A percentile compares a stretch with the other conserved stretches of the same genome.
phyloP scores from a whole-genome alignment of 306 rosid species.

The Prunus dulcis region DNA sequence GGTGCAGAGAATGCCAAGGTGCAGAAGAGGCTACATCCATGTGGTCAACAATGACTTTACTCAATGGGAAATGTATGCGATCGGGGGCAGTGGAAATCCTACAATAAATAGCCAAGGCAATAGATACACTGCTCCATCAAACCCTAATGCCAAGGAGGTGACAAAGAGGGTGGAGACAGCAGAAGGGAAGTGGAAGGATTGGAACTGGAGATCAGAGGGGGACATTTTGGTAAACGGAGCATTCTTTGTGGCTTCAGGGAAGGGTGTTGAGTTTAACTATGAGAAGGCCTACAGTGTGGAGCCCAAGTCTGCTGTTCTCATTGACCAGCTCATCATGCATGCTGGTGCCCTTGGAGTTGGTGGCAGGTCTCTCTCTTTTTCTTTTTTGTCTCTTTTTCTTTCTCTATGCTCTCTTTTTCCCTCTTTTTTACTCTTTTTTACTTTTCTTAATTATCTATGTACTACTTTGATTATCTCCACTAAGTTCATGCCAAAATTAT shows the following conservation, averaged over 20 bases:
- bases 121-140: slow-evolving; percentile 57
- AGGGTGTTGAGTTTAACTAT: slow-evolving; percentile 36
- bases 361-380: slow-evolving; percentile 45
- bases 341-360: slow-evolving; percentile 82
- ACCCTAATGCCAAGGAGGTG: slow-evolving; percentile 64
- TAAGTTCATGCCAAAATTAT: not conserved
- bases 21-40: slow-evolving; percentile 78
- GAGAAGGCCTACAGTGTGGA: slow-evolving; percentile 71
- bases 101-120: slow-evolving; percentile 87
- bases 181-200: slow-evolving; percentile 56
- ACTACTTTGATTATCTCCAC: not conserved
- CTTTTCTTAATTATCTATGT: slow-evolving; percentile 1
- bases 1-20: slow-evolving; percentile 90
- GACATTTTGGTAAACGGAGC: slow-evolving; percentile 82
- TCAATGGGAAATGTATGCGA: slow-evolving; percentile 89
- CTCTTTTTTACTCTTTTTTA: not conserved
- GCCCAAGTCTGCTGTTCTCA: slow-evolving; percentile 60
- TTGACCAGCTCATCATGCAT: slow-evolving; percentile 56
- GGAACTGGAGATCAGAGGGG: slow-evolving; percentile 92
- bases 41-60: slow-evolving; percentile 86
- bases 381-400: not conserved
- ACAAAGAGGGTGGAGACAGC: slow-evolving; percentile 65
- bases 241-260: slow-evolving; percentile 66
- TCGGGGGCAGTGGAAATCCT: slow-evolving; percentile 80
- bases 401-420: not conserved